A percentile compares a stretch with the other conserved stretches of the same genome.
Conservation (phyloP, 2,329 filamentous ascomycete species). For the Neocatenulostroma microsporum region DNA sequence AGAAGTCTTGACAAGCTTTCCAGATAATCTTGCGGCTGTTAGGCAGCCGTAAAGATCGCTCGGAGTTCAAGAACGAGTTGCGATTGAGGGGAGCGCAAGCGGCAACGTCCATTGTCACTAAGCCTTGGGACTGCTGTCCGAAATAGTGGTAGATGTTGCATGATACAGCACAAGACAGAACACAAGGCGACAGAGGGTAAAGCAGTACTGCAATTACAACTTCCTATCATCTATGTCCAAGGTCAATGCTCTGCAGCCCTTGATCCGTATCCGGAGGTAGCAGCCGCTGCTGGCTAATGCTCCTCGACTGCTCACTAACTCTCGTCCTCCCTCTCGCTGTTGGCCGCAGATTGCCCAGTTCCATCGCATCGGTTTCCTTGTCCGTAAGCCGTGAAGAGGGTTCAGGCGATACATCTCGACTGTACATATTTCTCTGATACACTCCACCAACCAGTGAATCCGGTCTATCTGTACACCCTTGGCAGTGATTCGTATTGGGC, state of each 20-base stretch:
- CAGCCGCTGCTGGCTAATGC: constrained; percentile 5
- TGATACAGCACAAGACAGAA: no score
- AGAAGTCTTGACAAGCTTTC: no score
- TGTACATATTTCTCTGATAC: no score
- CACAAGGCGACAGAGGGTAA: no score
- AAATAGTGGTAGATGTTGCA: no score
- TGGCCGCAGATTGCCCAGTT: constrained; percentile 4
- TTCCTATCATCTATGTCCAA: constrained; percentile 2
- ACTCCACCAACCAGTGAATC: not conserved
- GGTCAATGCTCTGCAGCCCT: constrained; percentile 5
- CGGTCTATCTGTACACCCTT: constrained; percentile 1
- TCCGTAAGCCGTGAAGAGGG: not conserved
- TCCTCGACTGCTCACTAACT: not conserved
- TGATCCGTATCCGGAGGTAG: constrained; percentile 1
- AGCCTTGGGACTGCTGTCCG: no score
- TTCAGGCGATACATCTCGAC: not conserved
- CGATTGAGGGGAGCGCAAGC: no score
- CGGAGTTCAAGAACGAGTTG: no score
- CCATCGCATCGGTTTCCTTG: constrained; percentile 2
- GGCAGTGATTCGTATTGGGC: constrained; percentile 3
- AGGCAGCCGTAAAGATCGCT: no score
- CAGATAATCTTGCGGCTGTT: no score
- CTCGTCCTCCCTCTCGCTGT: not conserved
- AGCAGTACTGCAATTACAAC: no score
- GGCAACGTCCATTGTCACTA: no score